These are phyloP conservation scores for Dentipellis fragilis DNA, from an alignment of 768 basidiomycete species.

Conservation along the genomic window DNA sequence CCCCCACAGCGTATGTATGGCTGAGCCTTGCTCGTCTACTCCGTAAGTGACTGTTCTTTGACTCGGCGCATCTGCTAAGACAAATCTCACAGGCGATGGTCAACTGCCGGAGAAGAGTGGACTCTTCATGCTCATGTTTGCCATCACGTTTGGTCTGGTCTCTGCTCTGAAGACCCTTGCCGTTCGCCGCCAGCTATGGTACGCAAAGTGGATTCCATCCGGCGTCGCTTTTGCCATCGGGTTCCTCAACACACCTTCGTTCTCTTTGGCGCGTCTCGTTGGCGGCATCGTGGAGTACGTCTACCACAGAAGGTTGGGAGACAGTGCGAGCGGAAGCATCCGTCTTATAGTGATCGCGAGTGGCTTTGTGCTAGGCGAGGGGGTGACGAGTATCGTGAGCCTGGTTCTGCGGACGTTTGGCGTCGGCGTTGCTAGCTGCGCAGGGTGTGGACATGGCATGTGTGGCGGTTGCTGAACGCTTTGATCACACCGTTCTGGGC, in stretches of 20 bases:
- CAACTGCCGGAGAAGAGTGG: conserved; percentile 68
- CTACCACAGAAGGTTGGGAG: conserved; percentile 39
- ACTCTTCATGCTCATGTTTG: conserved; percentile 74
- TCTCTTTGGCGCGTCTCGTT: conserved; percentile 83
- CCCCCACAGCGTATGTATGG: conserved; percentile 95
- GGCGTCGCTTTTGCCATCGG: conserved; percentile 94
- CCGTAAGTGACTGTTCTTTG: conserved; percentile 35
- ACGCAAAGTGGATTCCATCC: conserved; percentile 78
- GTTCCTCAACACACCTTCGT: conserved; percentile 91
- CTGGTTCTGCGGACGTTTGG: conserved; percentile 68
- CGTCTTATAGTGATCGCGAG: conserved; percentile 80
- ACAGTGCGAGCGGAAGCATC: conserved; percentile 47
- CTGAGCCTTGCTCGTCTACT: conserved; percentile 64
- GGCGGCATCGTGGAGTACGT: conserved; percentile 77
- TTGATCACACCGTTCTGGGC: neutral
- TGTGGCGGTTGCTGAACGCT: conserved; percentile 54
- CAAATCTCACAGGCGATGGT: conserved; percentile 54
- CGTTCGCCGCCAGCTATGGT: conserved; percentile 34
- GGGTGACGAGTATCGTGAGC: conserved; percentile 76
- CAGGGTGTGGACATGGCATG: conserved; percentile 72
- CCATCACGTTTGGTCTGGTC: conserved; percentile 54
- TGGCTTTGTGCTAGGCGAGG: conserved; percentile 94
- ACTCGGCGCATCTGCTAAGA: conserved; percentile 14
- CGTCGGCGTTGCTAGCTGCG: conserved; percentile 69
- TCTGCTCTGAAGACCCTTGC: conserved; percentile 60